Evolutionary conservation across 805 yeast genomes (phyloP).

Genomic region (Pichia pseudocactophila): DNA sequence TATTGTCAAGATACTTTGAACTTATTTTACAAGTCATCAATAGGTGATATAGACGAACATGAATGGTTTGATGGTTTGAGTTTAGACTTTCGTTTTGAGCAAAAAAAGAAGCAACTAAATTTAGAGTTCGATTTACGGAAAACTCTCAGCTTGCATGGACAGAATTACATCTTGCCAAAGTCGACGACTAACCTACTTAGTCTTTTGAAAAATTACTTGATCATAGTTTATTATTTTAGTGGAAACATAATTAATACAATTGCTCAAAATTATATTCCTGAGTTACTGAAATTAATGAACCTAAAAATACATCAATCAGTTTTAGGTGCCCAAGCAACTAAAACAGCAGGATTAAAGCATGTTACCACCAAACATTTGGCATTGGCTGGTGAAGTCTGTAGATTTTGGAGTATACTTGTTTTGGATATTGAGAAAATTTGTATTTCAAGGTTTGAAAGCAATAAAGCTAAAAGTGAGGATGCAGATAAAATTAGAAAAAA

Average conservation of each 20-base stretch:
- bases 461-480: conserved; percentile 21
- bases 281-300: conserved; percentile 43
- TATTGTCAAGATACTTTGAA: conserved; percentile 42
- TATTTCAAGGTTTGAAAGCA: conserved; percentile 1
- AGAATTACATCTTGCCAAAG: conserved; percentile 51
- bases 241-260: conserved; percentile 26
- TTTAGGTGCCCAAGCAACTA: conserved; percentile 66
- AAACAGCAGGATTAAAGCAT: conserved; percentile 64
- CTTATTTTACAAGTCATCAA: conserved; percentile 39
- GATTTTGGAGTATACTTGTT: conserved; percentile 32
- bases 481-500: conserved; percentile 17
- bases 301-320: conserved; percentile 50
- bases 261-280: conserved; percentile 24
- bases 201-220: conserved; percentile 43
- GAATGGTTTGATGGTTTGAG: conserved; percentile 38
- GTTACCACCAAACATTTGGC: conserved; percentile 68
- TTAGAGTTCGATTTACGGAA: conserved; percentile 16
- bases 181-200: conserved; percentile 34
- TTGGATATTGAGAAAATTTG: conserved; percentile 19
- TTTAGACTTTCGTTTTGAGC: conserved; percentile 11
- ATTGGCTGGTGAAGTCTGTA: conserved; percentile 56
- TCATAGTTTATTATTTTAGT: conserved; percentile 26
- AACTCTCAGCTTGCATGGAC: conserved; percentile 38
- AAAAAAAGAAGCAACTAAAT: background rate
- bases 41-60: conserved; percentile 32